A percentile compares a stretch with the other conserved stretches of the same genome.
These are phyloP conservation scores for Phialophora expanda DNA, from an alignment of 2,329 filamentous ascomycete genomes.

Conservation along the genomic window DNA sequence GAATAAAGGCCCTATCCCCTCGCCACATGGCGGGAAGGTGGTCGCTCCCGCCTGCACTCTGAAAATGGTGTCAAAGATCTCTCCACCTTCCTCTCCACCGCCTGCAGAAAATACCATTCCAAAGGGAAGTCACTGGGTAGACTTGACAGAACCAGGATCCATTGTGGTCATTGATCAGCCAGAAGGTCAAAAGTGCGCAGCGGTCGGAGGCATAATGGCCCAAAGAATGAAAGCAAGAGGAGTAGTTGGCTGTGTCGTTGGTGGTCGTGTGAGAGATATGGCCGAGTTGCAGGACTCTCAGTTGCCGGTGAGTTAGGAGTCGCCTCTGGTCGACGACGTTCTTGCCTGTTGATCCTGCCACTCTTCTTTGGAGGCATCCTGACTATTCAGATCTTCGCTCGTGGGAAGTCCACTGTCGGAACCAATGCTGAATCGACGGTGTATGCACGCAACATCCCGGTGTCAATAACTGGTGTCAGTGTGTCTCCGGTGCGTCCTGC, in stretches of 20 bases:
- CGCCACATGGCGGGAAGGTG: slow-evolving; percentile 35
- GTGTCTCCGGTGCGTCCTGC: slow-evolving; percentile 47
- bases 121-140: slow-evolving; percentile 69
- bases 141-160: slow-evolving; percentile 64
- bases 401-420: slow-evolving; percentile 52
- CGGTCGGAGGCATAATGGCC: slow-evolving; percentile 79
- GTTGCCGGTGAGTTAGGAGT: slow-evolving; percentile 60
- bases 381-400: slow-evolving; percentile 50
- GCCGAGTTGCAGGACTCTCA: slow-evolving; percentile 61
- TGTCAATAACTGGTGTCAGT: slow-evolving; percentile 49
- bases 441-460: slow-evolving; percentile 48
- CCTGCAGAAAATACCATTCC: slow-evolving; percentile 58
- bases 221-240: slow-evolving; percentile 68
- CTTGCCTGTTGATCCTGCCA: neutral
- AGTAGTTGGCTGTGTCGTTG: slow-evolving; percentile 67
- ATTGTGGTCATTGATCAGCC: slow-evolving; percentile 72
- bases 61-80: slow-evolving; percentile 59
- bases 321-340: neutral
- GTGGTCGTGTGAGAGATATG: slow-evolving; percentile 71
- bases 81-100: slow-evolving; percentile 43
- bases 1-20: slow-evolving; percentile 21
- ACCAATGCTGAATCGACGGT: slow-evolving; percentile 53
- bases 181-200: slow-evolving; percentile 67
- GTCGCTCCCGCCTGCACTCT: slow-evolving; percentile 53
- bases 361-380: slow-evolving; percentile 6